These are phyloP conservation scores for Moricandia arvensis DNA, from an alignment of 345 rosid species.

Conservation along the genomic window DNA sequence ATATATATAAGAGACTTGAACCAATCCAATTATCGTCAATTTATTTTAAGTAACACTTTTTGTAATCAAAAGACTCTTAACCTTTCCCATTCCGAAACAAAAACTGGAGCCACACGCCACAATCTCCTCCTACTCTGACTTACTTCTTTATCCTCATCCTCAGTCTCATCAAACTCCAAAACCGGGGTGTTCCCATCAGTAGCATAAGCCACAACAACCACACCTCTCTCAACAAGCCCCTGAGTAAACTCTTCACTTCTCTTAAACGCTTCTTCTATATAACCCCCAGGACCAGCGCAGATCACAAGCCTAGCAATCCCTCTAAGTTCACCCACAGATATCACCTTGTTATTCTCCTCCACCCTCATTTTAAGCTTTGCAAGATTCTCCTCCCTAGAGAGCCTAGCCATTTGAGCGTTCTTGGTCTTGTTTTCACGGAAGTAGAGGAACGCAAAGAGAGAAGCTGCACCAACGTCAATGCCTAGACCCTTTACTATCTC, in stretches of 20 bases:
- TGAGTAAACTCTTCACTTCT: constrained; percentile 71
- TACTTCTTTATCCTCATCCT: constrained; percentile 52
- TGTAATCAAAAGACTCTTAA: constrained; percentile 41
- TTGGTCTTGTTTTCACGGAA: constrained; percentile 72
- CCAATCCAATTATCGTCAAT: no score
- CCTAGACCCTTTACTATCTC: constrained; percentile 64
- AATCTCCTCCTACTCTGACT: constrained; percentile 69
- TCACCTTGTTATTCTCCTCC: constrained; percentile 54
- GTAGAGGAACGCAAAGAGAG: constrained; percentile 76
- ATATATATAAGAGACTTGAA: no score
- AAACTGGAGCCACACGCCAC: constrained; percentile 78
- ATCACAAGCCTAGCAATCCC: constrained; percentile 86
- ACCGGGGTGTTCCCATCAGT: constrained; percentile 65
- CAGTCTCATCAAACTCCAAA: constrained; percentile 66
- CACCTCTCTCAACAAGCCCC: constrained; percentile 82
- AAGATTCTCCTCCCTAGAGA: constrained; percentile 87
- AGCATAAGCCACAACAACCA: constrained; percentile 76
- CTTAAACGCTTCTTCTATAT: constrained; percentile 66
- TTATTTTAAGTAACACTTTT: background rate
- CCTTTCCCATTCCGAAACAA: constrained; percentile 72
- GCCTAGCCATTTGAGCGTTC: constrained; percentile 74
- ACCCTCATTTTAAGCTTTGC: constrained; percentile 85
- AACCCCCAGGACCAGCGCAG: constrained; percentile 75
- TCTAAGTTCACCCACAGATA: constrained; percentile 60
- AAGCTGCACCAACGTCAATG: constrained; percentile 74